Base-by-base conservation (phyloP, 2,329 filamentous ascomycete species). In the Tolypocladium ovalisporum region DNA sequence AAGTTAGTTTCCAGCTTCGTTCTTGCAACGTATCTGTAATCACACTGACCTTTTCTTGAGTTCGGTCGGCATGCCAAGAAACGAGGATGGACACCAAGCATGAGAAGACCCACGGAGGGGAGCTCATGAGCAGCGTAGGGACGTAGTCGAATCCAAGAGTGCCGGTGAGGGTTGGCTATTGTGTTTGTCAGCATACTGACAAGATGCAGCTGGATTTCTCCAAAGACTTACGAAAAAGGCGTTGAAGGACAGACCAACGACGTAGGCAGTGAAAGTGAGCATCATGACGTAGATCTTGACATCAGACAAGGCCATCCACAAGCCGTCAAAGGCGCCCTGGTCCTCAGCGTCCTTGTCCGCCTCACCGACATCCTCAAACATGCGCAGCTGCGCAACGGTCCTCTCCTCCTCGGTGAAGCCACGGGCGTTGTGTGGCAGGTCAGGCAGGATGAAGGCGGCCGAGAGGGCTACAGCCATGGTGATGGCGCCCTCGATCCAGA, bases 211-310 rank as follows among this genome's bases (percentile, higher is more conserved):
- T 6, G 12, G 6, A 7, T 36, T n/a, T 15, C 2, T 10, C 7
- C 1, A 15, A 1, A n/a, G 10, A 71, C 71, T 66, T 64, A 75
- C 72, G 68, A 83, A 83, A 67, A 82, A 85, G 44, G 79, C 79
- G 61, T 83, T 83, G 67, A 83, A 83, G 0, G 80, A 79, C 42
- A 76, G 67, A 3, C 82, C 82, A 7, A 84, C 75, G 9, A 85
- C 81, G 60, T 85, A 85, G 4, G 81, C 79, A 3, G 80, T 82
- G 58, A 85, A 80, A 1, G 81, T 82, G 8, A 85, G 57, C 76
- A 84, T 84, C 79, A 86, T 80, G 59, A 86, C 64, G 64, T 84
- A 86, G 60, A 85, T 82, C 72, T 85, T 86, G 61, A 71, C 19
- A 60, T 86, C 84, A 67, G 80, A 82, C 54, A 84, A 64, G 0